Conservation (phyloP, 345 rosid species). For the Eucalyptus leucophloia region DNA sequence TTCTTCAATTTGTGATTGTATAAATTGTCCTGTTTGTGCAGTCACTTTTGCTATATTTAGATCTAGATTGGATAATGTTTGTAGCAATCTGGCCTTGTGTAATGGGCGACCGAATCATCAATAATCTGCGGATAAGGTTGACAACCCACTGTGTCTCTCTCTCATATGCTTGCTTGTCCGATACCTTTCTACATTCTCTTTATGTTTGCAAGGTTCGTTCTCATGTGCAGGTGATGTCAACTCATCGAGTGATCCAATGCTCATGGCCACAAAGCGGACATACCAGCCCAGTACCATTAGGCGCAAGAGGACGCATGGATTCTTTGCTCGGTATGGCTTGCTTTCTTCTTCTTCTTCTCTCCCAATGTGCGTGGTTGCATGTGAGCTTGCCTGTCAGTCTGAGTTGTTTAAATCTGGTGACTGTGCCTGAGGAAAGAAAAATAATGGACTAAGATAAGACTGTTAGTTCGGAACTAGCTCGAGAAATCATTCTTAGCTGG, state of each 20-base stretch:
- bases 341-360: background rate
- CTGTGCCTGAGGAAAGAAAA: background rate
- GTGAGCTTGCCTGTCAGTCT: background rate
- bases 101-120: background rate
- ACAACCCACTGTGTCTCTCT: background rate
- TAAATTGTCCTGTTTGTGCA: background rate
- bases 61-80: background rate
- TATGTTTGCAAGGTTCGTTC: background rate
- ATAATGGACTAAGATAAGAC: background rate
- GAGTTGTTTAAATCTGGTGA: background rate
- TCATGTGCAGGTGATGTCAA: constrained; percentile 26
- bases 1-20: background rate
- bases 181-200: background rate
- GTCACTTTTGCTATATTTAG: background rate
- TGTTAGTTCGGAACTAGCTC: background rate
- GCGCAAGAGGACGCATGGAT: constrained; percentile 89
- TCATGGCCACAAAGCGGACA: constrained; percentile 67
- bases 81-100: background rate
- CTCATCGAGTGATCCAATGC: constrained; percentile 66
- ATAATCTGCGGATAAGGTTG: background rate
- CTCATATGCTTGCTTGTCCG: background rate
- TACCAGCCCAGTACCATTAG: constrained; percentile 81
- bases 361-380: background rate
- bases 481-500: background rate
- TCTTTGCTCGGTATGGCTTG: constrained; percentile 67